These are phyloP conservation scores for Candida silvicultrix DNA, from an alignment of 805 yeast species.

Conservation along the genomic window DNA sequence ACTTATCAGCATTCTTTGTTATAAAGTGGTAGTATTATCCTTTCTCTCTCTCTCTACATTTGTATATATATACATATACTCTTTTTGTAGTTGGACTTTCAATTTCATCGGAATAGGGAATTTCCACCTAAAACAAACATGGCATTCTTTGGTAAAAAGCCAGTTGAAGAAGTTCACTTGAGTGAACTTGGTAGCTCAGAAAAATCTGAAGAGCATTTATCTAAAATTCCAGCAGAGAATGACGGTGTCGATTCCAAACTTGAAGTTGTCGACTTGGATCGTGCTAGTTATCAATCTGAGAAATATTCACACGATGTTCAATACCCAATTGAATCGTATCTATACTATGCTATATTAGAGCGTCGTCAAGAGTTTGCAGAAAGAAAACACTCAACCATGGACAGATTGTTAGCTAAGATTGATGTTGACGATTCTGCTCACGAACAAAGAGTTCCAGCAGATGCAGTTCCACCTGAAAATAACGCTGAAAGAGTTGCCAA, in stretches of 20 bases:
- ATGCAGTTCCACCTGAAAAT: slow-evolving; percentile 3
- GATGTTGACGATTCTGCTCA: slow-evolving; percentile 1
- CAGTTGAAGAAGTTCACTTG: too few species aligned
- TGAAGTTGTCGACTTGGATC: neutral
- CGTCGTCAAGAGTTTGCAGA: slow-evolving; percentile 1
- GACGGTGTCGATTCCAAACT: too few species aligned
- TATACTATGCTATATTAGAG: slow-evolving; percentile 7
- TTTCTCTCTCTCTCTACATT: too few species aligned
- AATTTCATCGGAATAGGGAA: too few species aligned
- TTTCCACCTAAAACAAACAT: too few species aligned
- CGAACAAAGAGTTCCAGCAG: slow-evolving; percentile 4
- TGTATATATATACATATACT: too few species aligned
- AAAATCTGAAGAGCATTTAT: neutral
- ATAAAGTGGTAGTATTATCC: too few species aligned
- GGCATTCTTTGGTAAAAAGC: too few species aligned
- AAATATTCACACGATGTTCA: slow-evolving; percentile 1
- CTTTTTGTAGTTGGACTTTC: too few species aligned
- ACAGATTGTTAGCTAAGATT: neutral
- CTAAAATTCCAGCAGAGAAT: neutral
- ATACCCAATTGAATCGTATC: slow-evolving; percentile 5
- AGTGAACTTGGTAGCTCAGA: neutral
- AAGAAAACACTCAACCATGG: neutral
- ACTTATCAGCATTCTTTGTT: too few species aligned
- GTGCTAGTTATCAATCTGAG: neutral
- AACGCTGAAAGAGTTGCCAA: slow-evolving; percentile 3